phyloP scores from a whole-genome alignment of 2,329 filamentous ascomycete genomes.

The Pseudocercospora musae region DNA sequence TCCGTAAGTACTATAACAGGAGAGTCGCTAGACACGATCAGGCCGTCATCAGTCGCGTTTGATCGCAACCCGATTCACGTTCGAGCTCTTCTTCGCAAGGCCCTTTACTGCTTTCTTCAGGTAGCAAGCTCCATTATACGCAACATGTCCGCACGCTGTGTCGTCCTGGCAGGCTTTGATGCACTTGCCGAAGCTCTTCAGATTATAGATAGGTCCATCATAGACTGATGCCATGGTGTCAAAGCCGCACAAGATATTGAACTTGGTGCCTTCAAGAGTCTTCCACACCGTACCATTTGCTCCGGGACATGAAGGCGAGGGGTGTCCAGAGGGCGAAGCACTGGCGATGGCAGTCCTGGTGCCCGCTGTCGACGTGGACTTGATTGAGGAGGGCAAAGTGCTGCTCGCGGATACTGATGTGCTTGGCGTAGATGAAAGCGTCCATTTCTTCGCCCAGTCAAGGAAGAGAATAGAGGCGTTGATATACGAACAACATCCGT shows the following conservation, averaged over 20 bases:
- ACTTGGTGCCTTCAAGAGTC: neutral
- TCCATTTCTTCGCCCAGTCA: neutral
- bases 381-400: neutral
- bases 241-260: neutral
- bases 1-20: neutral
- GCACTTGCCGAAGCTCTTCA: slow-evolving; percentile 3
- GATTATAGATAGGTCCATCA: neutral
- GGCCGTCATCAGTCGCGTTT: neutral
- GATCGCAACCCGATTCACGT: slow-evolving; percentile 3
- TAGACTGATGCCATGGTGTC: neutral
- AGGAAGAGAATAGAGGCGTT: neutral
- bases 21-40: neutral
- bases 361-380: neutral
- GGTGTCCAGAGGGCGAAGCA: neutral
- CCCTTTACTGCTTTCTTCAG: slow-evolving; percentile 1
- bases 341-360: neutral
- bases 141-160: neutral
- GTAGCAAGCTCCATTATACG: slow-evolving; percentile 4
- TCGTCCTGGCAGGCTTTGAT: neutral
- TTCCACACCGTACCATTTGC: slow-evolving; percentile 1
- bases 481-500: slow-evolving; percentile 5
- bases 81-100: neutral
- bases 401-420: neutral
- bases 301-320: neutral
- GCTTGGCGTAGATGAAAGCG: neutral